Evolutionary conservation across 2,329 filamentous ascomycete species (phyloP), one percentile per base, ranked within the genome.

Genomic region (Nigrospora oryzae): DNA sequence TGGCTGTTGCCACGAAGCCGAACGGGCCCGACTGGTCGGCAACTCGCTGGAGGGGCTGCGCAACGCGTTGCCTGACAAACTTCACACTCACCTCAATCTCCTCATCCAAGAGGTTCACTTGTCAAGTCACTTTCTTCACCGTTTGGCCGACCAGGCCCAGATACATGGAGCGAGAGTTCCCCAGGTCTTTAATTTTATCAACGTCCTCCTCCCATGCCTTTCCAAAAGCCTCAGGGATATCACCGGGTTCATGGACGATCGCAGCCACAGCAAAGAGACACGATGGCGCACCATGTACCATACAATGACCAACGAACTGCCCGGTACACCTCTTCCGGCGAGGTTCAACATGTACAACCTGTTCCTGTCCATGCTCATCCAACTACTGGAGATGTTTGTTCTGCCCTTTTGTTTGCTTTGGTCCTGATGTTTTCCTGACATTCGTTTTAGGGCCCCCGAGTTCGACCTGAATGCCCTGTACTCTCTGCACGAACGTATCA

Each of bases 281-380:
- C 69, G 77, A 44, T 83, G 79, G 79, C 68, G 70, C 36, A 69
- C 68, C 51, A 81, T 82, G 75, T 78, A 74, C 54, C 68, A 79
- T 56, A 61, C 64, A 5, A 69, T 82, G 68, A 69, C 67, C 8
- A 66, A 71, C 19, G 74, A 81, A 54, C 70, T 69, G 4, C 69
- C 65, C 3, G 74, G 72, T 0, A 66, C 77, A 31, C 63, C 65
- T 6, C 61, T 83, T 2, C 70, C 70, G 1, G 69, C 72, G 14
- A 66, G 77, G 7, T 81, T 82, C 48, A 58, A 68, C 28, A 65
- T 79, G 44, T 81, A 78, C 55, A 77, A 79, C 50, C 66, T 73
- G 42, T 79, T 75, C 50, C 56, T 82, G 39, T 58, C 62, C 2
- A 60, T 73, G 30, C 57, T 81, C 30, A 64, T 68, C 49, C 68